A percentile compares a stretch with the other conserved stretches of the same genome.
These are phyloP conservation scores for Phytophthora rubi DNA, from an alignment of 352 stramenopile species.

Conservation along the genomic window DNA sequence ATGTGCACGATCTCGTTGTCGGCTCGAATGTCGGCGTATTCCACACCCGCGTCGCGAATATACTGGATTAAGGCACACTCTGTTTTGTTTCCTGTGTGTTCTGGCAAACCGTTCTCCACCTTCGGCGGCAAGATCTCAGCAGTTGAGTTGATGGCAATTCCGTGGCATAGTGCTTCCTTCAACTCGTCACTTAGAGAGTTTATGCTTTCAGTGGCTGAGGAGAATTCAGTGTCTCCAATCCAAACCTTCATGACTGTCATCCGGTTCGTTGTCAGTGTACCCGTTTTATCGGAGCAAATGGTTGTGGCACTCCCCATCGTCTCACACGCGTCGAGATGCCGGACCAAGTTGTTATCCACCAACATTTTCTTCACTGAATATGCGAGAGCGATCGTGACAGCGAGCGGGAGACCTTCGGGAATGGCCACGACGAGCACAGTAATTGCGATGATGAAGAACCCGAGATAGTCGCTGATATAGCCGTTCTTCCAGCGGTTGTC, in stretches of 20 bases:
- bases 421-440: conserved; percentile 70
- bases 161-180: conserved; percentile 29
- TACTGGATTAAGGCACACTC: conserved; percentile 9
- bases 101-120: conserved; percentile 1
- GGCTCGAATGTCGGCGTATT: conserved; percentile 5
- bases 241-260: conserved; percentile 92
- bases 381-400: conserved; percentile 80
- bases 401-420: conserved; percentile 82
- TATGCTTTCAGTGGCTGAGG: conserved; percentile 13
- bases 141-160: conserved; percentile 45
- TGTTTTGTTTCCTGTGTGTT: conserved; percentile 9
- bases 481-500: conserved; percentile 20
- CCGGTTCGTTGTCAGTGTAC: conserved; percentile 93
- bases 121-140: conserved; percentile 19
- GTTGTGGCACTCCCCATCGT: conserved; percentile 93
- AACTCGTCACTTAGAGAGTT: conserved; percentile 12
- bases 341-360: conserved; percentile 76
- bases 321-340: conserved; percentile 71
- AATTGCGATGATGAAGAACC: conserved; percentile 82
- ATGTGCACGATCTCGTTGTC: conserved; percentile 7
- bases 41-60: conserved; percentile 6
- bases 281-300: conserved; percentile 95
- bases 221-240: conserved; percentile 47
- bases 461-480: conserved; percentile 38
- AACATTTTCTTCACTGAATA: conserved; percentile 83